These are phyloP conservation scores for Phoenix dactylifera DNA, from an alignment of 176 grass and related monocot species.

Conservation along the genomic window DNA sequence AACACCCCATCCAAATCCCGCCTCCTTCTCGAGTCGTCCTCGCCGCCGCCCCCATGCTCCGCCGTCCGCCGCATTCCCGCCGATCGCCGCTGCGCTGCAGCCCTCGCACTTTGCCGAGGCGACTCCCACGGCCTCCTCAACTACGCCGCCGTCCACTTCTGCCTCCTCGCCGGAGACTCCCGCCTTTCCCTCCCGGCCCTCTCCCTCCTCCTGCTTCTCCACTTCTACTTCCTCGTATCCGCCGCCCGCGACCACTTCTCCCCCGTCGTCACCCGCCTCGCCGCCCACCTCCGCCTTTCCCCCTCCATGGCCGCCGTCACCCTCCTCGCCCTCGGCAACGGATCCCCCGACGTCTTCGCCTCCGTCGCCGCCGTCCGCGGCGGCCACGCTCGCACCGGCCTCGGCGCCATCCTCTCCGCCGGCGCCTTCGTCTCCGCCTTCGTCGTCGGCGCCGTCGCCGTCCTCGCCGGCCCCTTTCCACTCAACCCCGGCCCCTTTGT, in stretches of 20 bases:
- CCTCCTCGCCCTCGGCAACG: slow-evolving; percentile 88
- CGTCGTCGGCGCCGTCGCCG: slow-evolving; percentile 60
- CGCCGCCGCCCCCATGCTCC: slow-evolving; percentile 14
- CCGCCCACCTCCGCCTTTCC: slow-evolving; percentile 50
- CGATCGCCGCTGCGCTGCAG: slow-evolving; percentile 1
- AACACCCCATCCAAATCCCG: not conserved
- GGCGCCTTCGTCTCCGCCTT: slow-evolving; percentile 88
- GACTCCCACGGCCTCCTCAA: slow-evolving; percentile 39
- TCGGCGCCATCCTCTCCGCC: slow-evolving; percentile 62
- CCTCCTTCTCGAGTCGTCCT: not conserved
- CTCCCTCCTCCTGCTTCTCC: slow-evolving; percentile 37
- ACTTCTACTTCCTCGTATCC: slow-evolving; percentile 63
- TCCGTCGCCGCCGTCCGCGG: slow-evolving; percentile 52
- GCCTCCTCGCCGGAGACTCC: slow-evolving; percentile 30
- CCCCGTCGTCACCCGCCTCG: slow-evolving; percentile 56
- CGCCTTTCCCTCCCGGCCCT: slow-evolving; percentile 52
- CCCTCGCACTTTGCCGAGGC: slow-evolving; percentile 17
- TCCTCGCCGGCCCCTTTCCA: slow-evolving; percentile 58
- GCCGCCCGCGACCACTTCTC: slow-evolving; percentile 50
- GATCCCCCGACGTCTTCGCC: slow-evolving; percentile 73
- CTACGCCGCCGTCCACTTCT: slow-evolving; percentile 58
- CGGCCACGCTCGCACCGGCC: slow-evolving; percentile 42
- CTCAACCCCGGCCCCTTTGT: slow-evolving; percentile 48
- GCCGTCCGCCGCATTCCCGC: slow-evolving; percentile 2
- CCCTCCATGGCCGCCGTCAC: slow-evolving; percentile 83